Conservation (phyloP, 768 basidiomycete species). For the Boletus rufocinnamomeus region DNA sequence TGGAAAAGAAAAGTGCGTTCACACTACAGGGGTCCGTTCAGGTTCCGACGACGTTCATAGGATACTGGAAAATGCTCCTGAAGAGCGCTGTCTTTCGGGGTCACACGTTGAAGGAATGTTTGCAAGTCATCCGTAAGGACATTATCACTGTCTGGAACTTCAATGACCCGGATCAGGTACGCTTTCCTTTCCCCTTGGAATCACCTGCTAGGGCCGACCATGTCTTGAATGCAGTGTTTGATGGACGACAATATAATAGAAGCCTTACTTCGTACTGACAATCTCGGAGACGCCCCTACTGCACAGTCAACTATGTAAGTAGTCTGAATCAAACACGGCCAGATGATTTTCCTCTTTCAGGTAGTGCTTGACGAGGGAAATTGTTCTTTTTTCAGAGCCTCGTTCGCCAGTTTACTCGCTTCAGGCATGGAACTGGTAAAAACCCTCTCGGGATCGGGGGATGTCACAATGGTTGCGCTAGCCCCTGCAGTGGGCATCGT, state of each 20-base stretch:
- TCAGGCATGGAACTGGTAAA: background rate
- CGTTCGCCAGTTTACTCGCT: background rate
- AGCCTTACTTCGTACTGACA: conserved; percentile 6
- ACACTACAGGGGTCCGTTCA: too few relatives aligned
- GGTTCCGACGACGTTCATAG: background rate
- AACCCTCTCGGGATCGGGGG: background rate
- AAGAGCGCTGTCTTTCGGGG: conserved; percentile 11
- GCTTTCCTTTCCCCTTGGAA: background rate
- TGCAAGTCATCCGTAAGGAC: conserved; percentile 14
- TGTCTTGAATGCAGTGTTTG: conserved; percentile 8
- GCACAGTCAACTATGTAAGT: background rate
- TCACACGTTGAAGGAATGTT: conserved; percentile 11
- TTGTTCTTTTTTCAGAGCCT: background rate
- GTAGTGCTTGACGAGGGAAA: background rate
- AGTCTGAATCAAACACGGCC: background rate
- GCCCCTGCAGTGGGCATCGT: background rate
- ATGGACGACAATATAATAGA: conserved; percentile 2
- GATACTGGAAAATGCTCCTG: conserved; percentile 14
- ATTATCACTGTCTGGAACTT: conserved; percentile 18
- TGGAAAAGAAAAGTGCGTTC: conserved; percentile 16
- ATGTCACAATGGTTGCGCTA: background rate
- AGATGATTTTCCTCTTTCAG: background rate
- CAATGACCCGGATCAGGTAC: conserved; percentile 13
- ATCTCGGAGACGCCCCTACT: background rate
- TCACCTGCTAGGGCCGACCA: background rate